phyloP scores from a whole-genome alignment of 371 early-diverging fungal genomes.

The Sporodiniella umbellata region DNA sequence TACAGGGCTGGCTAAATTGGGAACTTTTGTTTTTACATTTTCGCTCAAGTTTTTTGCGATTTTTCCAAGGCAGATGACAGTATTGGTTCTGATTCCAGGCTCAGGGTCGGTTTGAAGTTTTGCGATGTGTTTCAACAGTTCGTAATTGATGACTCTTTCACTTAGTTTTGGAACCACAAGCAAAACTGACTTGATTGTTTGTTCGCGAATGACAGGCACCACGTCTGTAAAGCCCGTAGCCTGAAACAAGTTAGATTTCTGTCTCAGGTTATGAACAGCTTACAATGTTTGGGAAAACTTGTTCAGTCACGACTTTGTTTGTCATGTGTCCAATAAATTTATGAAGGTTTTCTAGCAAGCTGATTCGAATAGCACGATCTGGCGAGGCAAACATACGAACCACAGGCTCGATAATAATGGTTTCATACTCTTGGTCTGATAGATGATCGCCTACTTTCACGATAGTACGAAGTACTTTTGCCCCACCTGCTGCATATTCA shows the following conservation, averaged over 20 bases:
- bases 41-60: constrained; percentile 73
- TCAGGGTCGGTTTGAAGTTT: constrained; percentile 88
- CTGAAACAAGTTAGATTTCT: constrained; percentile 23
- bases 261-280: background rate
- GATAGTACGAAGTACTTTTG: constrained; percentile 80
- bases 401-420: constrained; percentile 68
- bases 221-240: constrained; percentile 88
- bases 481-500: constrained; percentile 91
- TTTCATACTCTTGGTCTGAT: constrained; percentile 68
- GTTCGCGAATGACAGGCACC: constrained; percentile 87
- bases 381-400: constrained; percentile 84
- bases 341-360: constrained; percentile 76
- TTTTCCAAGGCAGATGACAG: constrained; percentile 91
- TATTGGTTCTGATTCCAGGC: constrained; percentile 95
- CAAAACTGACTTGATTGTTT: constrained; percentile 82
- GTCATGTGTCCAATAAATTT: constrained; percentile 71
- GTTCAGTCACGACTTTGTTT: constrained; percentile 68
- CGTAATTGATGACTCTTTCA: constrained; percentile 79
- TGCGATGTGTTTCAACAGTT: constrained; percentile 79
- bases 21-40: constrained; percentile 55
- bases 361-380: constrained; percentile 86
- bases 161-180: constrained; percentile 69
- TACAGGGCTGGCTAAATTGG: constrained; percentile 6
- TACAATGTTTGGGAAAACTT: constrained; percentile 87
- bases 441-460: constrained; percentile 80